Percentiles rank a stretch among this genome's conserved stretches.
These are phyloP conservation scores for Phlyctochytrium planicorne DNA, from an alignment of 192 early-diverging fungal genomes.

Conservation along the genomic window DNA sequence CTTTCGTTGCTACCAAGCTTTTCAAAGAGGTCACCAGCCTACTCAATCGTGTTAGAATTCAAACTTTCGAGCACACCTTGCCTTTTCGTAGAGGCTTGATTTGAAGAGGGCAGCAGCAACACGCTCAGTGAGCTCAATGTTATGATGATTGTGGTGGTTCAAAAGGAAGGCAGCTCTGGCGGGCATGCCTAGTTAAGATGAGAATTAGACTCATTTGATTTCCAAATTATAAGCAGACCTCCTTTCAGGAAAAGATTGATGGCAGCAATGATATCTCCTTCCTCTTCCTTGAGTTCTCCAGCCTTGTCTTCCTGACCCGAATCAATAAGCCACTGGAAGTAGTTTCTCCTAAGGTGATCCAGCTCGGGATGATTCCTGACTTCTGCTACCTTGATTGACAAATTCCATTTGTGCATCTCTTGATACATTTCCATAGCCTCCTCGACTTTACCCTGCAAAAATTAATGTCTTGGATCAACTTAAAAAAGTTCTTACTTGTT, in stretches of 20 bases:
- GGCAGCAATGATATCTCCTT: conserved; percentile 50
- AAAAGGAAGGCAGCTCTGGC: conserved; percentile 51
- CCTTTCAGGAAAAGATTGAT: conserved; percentile 62
- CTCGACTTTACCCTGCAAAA: conserved; percentile 54
- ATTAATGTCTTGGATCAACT: background rate
- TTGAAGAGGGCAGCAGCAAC: conserved; percentile 55
- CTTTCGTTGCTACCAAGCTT: conserved; percentile 53
- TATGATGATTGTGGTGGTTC: conserved; percentile 36
- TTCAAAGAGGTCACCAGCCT: conserved; percentile 62
- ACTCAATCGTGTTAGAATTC: background rate
- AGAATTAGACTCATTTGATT: conserved; percentile 12
- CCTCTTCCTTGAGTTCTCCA: conserved; percentile 60
- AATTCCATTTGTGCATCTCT: conserved; percentile 67
- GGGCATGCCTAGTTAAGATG: conserved; percentile 46
- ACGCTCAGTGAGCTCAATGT: conserved; percentile 57
- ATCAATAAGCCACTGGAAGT: conserved; percentile 64
- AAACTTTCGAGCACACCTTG: conserved; percentile 12
- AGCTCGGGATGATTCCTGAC: conserved; percentile 62
- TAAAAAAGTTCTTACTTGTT: conserved; percentile 39
- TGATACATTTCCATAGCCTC: conserved; percentile 71
- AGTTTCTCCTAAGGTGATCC: conserved; percentile 57
- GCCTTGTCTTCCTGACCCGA: conserved; percentile 65
- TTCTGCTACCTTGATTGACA: conserved; percentile 67
- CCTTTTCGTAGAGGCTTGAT: conserved; percentile 56
- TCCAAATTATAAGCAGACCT: conserved; percentile 32